A percentile compares a stretch with the other conserved stretches of the same genome.
These are phyloP conservation scores for Vaccinium myrtillus DNA, from an alignment of 148 eudicot species.

Conservation along the genomic window DNA sequence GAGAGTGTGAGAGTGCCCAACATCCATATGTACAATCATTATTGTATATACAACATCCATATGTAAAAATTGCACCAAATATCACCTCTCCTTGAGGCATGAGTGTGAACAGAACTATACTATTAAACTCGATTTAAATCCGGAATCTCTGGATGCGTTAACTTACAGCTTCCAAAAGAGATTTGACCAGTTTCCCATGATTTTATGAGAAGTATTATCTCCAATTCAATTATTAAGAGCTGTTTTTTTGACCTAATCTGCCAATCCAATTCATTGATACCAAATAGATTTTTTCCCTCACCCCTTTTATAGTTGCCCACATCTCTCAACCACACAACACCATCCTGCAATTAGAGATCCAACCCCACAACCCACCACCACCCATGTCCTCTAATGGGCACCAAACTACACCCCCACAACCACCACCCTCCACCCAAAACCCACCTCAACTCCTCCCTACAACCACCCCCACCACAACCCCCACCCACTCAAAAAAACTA, in stretches of 20 bases:
- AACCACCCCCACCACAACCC: conserved; percentile 1
- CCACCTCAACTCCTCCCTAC: conserved; percentile 20
- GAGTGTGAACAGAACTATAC: too few species aligned
- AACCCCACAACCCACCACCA: neutral
- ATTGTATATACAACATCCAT: too few species aligned
- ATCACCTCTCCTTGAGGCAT: too few species aligned
- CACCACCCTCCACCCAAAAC: neutral
- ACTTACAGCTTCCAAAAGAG: neutral
- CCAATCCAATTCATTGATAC: too few species aligned
- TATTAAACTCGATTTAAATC: too few species aligned
- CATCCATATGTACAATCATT: too few species aligned
- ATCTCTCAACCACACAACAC: neutral
- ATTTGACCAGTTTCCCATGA: neutral
- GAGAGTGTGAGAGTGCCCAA: too few species aligned
- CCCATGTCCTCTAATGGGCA: neutral
- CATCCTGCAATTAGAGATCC: neutral
- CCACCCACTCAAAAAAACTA: conserved; percentile 30
- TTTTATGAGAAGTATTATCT: neutral
- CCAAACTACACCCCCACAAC: neutral
- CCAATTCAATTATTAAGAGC: too few species aligned
- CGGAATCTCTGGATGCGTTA: neutral
- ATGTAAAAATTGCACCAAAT: too few species aligned
- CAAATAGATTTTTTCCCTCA: neutral
- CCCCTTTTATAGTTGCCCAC: neutral
- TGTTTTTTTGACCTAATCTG: too few species aligned